Base-by-base conservation (phyloP, 2,329 filamentous ascomycete genomes). In the Diaporthe sp. region DNA sequence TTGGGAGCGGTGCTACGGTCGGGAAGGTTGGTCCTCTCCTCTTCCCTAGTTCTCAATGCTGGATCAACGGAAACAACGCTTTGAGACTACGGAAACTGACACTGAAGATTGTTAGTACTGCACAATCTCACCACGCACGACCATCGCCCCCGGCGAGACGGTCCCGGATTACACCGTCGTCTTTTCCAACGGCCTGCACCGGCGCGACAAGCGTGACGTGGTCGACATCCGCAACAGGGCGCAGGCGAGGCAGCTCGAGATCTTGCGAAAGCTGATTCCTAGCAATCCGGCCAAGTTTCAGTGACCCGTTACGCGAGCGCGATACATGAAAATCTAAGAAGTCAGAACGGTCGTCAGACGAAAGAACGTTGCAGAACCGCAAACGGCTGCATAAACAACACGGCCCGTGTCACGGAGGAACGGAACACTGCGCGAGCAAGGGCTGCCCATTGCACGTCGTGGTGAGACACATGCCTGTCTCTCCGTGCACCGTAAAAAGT, bases 141-240 rank as follows among this genome's bases (percentile, higher is more conserved):
- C 87, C 35, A 85, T 95, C 55, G 82, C 84, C 0, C 88, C 91
- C 13, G 88, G 89, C 0, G 89, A 91, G 42, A 83, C 86, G 15
- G 80, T 96, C 0, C 89, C 89, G 0, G 92, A 95, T 75, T 91
- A 89, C 81, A 92, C 91, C 0, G 93, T 95, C 7, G 85, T 95
- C 30, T 95, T 91, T 82, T 92, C 92, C 0, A 89, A 90, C 74
- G 92, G 92, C 35, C 85, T 86, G 77, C 86, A 87, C 77, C 87
- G 91, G 76, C 82, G 82, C 40, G 92, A 94, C 80, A 88, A 83
- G 60, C 90, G 91, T 68, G 88, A 89, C n/a, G 86, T 92, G 35
- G 86, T 90, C 72, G 90, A 92, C 57, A 83, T 92, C 76, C 90
- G 91, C 80, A 88, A 93, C 79, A 88, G 91, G 79, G 89, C 88